Conservation (phyloP, 2,329 filamentous ascomycete genomes). For the Ophiocordyceps robertsii region DNA sequence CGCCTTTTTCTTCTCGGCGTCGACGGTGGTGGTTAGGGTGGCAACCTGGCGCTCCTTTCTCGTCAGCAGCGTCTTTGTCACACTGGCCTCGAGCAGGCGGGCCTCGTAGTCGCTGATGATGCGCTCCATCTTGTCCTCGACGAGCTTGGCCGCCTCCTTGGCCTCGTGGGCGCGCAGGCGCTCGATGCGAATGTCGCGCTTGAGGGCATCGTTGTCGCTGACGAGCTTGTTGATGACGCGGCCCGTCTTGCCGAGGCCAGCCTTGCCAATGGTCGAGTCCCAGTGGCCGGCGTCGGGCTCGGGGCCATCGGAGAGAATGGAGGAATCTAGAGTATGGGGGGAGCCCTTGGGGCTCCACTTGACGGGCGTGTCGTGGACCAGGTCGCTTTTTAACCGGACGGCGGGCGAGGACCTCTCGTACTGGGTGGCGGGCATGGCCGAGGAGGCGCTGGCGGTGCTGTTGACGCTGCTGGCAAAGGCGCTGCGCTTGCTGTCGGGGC, state of each 20-base stretch:
- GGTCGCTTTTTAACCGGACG: conserved; percentile 22
- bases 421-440: conserved; percentile 22
- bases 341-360: conserved; percentile 12
- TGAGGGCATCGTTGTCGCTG: conserved; percentile 65
- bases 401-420: conserved; percentile 18
- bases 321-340: neutral
- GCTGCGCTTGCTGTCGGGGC: conserved; percentile 32
- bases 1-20: conserved; percentile 49
- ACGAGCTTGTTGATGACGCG: conserved; percentile 71
- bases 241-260: conserved; percentile 60
- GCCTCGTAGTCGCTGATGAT: conserved; percentile 56
- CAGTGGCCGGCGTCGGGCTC: conserved; percentile 29
- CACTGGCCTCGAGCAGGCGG: conserved; percentile 53
- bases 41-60: conserved; percentile 65
- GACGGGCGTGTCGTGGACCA: conserved; percentile 12
- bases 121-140: conserved; percentile 60
- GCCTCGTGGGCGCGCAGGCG: conserved; percentile 54
- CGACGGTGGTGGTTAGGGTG: conserved; percentile 49
- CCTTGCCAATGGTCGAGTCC: conserved; percentile 57
- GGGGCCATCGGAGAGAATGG: conserved; percentile 14
- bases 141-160: conserved; percentile 51
- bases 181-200: conserved; percentile 58
- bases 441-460: conserved; percentile 37
- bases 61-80: conserved; percentile 57
- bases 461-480: conserved; percentile 42